phyloP scores from a whole-genome alignment of 2,329 filamentous ascomycete species.

The Diplodia mutila region DNA sequence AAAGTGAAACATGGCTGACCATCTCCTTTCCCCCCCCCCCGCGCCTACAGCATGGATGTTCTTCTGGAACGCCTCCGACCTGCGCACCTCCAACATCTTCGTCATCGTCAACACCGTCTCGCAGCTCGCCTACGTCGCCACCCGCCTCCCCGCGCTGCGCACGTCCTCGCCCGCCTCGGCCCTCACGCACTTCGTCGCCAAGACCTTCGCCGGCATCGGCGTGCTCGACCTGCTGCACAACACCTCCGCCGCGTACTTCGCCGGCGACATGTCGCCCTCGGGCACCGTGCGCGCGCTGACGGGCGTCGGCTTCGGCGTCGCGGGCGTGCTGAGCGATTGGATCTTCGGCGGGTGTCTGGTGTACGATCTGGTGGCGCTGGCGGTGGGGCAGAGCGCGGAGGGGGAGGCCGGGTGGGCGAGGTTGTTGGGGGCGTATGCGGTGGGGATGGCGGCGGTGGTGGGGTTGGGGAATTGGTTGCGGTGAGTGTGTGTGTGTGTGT shows the following conservation, averaged over 20 bases:
- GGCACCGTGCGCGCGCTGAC: conserved; percentile 56
- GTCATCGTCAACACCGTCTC: conserved; percentile 60
- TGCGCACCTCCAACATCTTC: conserved; percentile 59
- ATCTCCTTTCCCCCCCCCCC: too few species aligned
- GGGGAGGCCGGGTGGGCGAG: conserved; percentile 50
- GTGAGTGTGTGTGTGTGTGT: conserved; percentile 49
- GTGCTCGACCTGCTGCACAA: conserved; percentile 64
- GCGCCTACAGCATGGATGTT: conserved; percentile 57
- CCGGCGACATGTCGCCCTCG: conserved; percentile 49
- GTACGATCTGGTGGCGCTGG: conserved; percentile 60
- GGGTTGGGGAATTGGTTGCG: conserved; percentile 55
- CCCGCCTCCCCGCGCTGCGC: conserved; percentile 52
- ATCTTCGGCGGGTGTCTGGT: conserved; percentile 64
- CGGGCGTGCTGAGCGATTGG: conserved; percentile 59
- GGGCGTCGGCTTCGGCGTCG: conserved; percentile 56
- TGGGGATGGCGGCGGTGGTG: conserved; percentile 58
- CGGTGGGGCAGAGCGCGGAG: conserved; percentile 54
- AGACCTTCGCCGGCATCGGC: conserved; percentile 64
- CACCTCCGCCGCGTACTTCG: conserved; percentile 59
- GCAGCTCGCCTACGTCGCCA: conserved; percentile 60
- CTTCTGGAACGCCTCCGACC: conserved; percentile 60
- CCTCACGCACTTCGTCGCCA: conserved; percentile 62
- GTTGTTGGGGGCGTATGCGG: conserved; percentile 56
- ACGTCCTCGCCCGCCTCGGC: conserved; percentile 54
- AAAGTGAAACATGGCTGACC: too few species aligned